Conservation (phyloP, 2,329 filamentous ascomycete species). For the Samsoniella hepiali region DNA sequence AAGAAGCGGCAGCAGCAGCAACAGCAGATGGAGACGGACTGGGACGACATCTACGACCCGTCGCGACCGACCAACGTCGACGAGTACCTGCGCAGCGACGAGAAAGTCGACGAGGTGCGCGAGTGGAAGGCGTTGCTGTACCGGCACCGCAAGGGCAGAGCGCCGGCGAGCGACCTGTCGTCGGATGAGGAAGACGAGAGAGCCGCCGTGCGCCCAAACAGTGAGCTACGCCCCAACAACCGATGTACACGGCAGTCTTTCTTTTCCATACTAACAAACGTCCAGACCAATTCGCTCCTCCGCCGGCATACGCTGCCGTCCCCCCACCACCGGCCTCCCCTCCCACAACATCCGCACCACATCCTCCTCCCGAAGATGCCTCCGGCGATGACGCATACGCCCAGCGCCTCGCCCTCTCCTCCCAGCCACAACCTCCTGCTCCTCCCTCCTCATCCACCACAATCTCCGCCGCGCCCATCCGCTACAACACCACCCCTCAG, state of each 20-base stretch:
- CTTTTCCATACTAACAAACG: conserved; percentile 23
- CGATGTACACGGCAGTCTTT: background rate
- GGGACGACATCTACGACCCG: conserved; percentile 90
- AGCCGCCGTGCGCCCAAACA: conserved; percentile 24
- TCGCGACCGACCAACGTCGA: conserved; percentile 78
- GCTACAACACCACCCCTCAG: conserved; percentile 50
- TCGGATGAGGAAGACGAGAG: conserved; percentile 38
- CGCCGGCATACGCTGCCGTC: conserved; percentile 53
- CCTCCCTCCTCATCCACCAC: conserved; percentile 35
- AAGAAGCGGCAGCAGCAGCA: conserved; percentile 59
- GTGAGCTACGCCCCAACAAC: background rate
- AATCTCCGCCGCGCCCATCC: conserved; percentile 76
- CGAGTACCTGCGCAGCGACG: conserved; percentile 79
- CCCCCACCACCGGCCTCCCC: conserved; percentile 52
- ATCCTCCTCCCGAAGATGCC: conserved; percentile 52
- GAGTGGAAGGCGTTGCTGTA: conserved; percentile 86
- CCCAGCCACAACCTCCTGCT: conserved; percentile 29
- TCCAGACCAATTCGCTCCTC: conserved; percentile 59
- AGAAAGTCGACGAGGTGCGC: conserved; percentile 72
- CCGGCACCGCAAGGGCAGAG: conserved; percentile 58
- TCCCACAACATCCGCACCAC: conserved; percentile 42
- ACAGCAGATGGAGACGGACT: conserved; percentile 63
- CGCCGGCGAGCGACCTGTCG: conserved; percentile 36
- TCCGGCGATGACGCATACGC: conserved; percentile 69
- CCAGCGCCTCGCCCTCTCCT: conserved; percentile 53